These are phyloP conservation scores for Agaricus blazei DNA, from an alignment of 768 basidiomycete species.

Conservation along the genomic window DNA sequence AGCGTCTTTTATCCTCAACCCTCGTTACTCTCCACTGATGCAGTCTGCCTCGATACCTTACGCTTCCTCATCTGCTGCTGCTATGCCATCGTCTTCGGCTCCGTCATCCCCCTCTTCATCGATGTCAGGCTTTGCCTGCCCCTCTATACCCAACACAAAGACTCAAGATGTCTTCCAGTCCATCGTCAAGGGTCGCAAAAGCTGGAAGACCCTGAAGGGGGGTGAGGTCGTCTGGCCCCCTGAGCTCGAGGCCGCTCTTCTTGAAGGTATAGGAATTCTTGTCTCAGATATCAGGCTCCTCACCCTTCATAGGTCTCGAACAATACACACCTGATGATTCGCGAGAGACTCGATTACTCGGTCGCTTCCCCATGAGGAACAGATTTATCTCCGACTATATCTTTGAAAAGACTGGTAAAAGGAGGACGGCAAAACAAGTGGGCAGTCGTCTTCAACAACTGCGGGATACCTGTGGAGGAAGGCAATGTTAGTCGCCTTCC, in stretches of 20 bases:
- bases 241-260: constrained; percentile 69
- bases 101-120: background rate
- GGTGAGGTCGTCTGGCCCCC: constrained; percentile 79
- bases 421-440: constrained; percentile 73
- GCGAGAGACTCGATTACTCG: constrained; percentile 65
- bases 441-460: constrained; percentile 78
- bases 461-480: constrained; percentile 68
- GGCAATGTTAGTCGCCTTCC: constrained; percentile 47
- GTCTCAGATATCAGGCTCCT: constrained; percentile 3
- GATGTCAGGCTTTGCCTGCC: background rate
- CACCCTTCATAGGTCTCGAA: constrained; percentile 47
- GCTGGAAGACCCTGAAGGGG: constrained; percentile 70
- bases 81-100: background rate
- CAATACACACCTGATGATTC: constrained; percentile 70
- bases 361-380: constrained; percentile 75
- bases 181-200: constrained; percentile 65
- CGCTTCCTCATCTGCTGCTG: background rate
- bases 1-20: background rate
- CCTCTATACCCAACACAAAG: constrained; percentile 24
- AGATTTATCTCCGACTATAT: constrained; percentile 80
- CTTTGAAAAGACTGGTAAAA: constrained; percentile 60
- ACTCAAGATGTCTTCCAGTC: constrained; percentile 60
- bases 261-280: constrained; percentile 49
- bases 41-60: background rate
- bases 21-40: background rate